Evolutionary conservation across 345 rosid genomes (phyloP).

Genomic region (Dimocarpus longan): DNA sequence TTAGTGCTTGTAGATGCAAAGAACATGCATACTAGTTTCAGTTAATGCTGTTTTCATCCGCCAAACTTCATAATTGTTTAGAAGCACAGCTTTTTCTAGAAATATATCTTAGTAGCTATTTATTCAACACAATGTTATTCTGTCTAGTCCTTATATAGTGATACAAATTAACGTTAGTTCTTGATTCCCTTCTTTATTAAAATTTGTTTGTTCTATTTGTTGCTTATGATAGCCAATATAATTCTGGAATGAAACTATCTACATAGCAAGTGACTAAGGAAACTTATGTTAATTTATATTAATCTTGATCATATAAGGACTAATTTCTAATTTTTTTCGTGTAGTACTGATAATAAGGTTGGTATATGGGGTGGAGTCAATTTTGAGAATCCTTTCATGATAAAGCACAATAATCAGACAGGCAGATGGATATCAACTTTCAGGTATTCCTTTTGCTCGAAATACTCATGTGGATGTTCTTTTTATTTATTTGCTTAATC

Average conservation of each 20-base stretch:
- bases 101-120: background rate
- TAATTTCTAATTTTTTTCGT: slow-evolving; percentile 6
- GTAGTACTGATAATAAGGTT: slow-evolving; percentile 60
- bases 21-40: background rate
- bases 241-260: background rate
- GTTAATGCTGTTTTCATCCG: background rate
- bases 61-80: background rate
- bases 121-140: background rate
- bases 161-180: no score
- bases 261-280: background rate
- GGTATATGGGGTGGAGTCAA: slow-evolving; percentile 59
- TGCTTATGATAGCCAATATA: background rate
- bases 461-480: background rate
- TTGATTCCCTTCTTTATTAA: background rate
- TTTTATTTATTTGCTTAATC: background rate
- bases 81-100: background rate
- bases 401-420: slow-evolving; percentile 62
- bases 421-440: slow-evolving; percentile 71
- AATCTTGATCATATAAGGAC: background rate
- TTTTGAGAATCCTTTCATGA: slow-evolving; percentile 45
- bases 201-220: background rate
- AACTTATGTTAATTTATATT: background rate
- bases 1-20: background rate
- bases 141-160: background rate
- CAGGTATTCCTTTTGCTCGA: slow-evolving; percentile 45